Evolutionary conservation across 78 protist genomes (phyloP), one percentile per base, ranked within the genome.

Genomic region (Speleostelium caveatum): DNA sequence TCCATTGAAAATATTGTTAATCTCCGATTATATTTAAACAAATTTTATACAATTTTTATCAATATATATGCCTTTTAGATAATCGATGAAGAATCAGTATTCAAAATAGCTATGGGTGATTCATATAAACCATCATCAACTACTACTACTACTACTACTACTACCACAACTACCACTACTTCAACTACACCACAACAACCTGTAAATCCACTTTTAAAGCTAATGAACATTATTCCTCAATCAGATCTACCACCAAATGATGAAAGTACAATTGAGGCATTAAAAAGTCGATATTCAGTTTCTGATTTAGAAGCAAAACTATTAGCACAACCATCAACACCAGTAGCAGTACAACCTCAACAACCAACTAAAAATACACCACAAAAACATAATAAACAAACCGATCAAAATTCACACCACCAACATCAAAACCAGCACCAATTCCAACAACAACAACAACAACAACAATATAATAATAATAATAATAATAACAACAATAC

Each of bases 81-180:
- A 61, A 74, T 62, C 28, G 69, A 75, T 33, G 89, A 80, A 36
- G 89, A 80, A 68, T 80, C 89, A 68, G 74, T 80, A 35, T 80
- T 80, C 30, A 80, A 80, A n/a, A 80, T 80, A 38, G 89, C 86
- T 62, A 76, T 80, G 71, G 89, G 76, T 39, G n/a, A 22, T 17
- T 17, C 38, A 22, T 2, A 45, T 68, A 42, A 7, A 68, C 4
- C 73, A 2, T 26, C 83, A 59, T 38, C 36, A 73, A 24, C 22
- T 22, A 38, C 36, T 24, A 60, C 24, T 24, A 16, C 12, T 28
- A 42, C 49, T 12, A 39, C 55, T 24, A 60, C 38, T 22, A 74
- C 17, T 58, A 32, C 61, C 2, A 26, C 85, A 59, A 24, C 85
- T 59, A 60, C 69, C 1, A 60, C 63, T n/a, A 36, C 49, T n/a